Conservation (phyloP, 805 yeast species). For the Teunomyces barrocoloradensis region DNA sequence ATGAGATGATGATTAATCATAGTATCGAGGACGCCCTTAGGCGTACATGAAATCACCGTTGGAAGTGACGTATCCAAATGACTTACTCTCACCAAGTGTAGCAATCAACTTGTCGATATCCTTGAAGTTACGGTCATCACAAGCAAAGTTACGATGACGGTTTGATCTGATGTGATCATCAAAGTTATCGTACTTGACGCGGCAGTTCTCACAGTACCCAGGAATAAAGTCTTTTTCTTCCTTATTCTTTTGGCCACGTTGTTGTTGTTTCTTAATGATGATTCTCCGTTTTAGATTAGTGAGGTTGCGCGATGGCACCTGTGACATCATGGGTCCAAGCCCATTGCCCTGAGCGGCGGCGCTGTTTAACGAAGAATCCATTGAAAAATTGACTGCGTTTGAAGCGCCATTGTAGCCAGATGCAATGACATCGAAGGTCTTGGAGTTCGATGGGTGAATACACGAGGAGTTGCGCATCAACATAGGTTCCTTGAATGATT, state of each 20-base stretch:
- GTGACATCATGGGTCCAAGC: slow-evolving; percentile 57
- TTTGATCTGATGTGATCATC: slow-evolving; percentile 69
- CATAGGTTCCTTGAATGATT: slow-evolving; percentile 24
- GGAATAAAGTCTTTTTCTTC: slow-evolving; percentile 41
- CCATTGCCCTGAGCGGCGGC: slow-evolving; percentile 46
- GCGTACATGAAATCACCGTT: slow-evolving; percentile 37
- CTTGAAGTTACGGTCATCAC: slow-evolving; percentile 63
- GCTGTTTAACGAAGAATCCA: slow-evolving; percentile 39
- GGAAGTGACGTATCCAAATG: slow-evolving; percentile 41
- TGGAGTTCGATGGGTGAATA: slow-evolving; percentile 37
- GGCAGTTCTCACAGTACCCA: slow-evolving; percentile 94
- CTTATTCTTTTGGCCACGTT: slow-evolving; percentile 15
- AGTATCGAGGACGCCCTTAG: background rate
- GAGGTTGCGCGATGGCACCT: slow-evolving; percentile 52
- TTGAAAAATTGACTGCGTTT: slow-evolving; percentile 38
- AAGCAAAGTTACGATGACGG: slow-evolving; percentile 78
- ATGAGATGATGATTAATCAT: background rate
- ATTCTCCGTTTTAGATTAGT: slow-evolving; percentile 48
- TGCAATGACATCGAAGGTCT: slow-evolving; percentile 44
- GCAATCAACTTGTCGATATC: slow-evolving; percentile 74
- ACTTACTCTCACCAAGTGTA: slow-evolving; percentile 42
- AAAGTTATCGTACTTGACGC: slow-evolving; percentile 76
- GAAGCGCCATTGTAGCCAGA: slow-evolving; percentile 46
- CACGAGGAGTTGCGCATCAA: slow-evolving; percentile 39
- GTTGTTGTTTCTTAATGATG: slow-evolving; percentile 38